These are phyloP conservation scores for Auriscalpium orientale DNA, from an alignment of 768 basidiomycete genomes.

Conservation along the genomic window DNA sequence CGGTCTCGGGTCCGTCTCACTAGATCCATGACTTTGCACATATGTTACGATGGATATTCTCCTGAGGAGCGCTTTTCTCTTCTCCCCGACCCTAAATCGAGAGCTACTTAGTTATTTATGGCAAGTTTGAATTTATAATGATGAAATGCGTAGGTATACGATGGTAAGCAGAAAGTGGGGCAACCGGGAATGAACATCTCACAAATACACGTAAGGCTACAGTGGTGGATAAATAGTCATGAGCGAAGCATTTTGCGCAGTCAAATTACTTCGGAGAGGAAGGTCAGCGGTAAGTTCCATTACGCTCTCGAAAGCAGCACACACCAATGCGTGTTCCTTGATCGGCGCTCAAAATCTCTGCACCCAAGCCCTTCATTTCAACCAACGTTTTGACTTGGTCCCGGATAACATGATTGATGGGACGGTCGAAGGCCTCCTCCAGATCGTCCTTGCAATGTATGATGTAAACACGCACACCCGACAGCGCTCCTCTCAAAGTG, in stretches of 20 bases:
- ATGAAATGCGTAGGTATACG: too few relatives aligned
- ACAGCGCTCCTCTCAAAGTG: conserved; percentile 43
- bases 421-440: conserved; percentile 35
- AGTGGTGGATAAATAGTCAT: conserved; percentile 21
- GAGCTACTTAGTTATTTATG: not conserved
- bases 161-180: not conserved
- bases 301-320: conserved; percentile 21
- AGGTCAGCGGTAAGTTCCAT: not conserved
- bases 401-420: conserved; percentile 61
- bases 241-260: too few relatives aligned
- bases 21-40: not conserved
- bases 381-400: conserved; percentile 65
- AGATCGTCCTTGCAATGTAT: conserved; percentile 84
- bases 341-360: conserved; percentile 59
- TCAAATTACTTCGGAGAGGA: conserved; percentile 1
- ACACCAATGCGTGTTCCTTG: conserved; percentile 80
- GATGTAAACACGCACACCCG: conserved; percentile 64
- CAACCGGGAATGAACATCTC: not conserved
- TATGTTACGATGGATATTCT: not conserved
- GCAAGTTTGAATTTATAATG: not conserved
- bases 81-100: not conserved
- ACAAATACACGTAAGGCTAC: conserved; percentile 28
- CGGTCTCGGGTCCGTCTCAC: not conserved
- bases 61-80: not conserved
- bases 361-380: conserved; percentile 54